These are phyloP conservation scores for Nosema muscidifuracis DNA, from an alignment of 371 early-diverging fungal genomes.

Conservation along the genomic window DNA sequence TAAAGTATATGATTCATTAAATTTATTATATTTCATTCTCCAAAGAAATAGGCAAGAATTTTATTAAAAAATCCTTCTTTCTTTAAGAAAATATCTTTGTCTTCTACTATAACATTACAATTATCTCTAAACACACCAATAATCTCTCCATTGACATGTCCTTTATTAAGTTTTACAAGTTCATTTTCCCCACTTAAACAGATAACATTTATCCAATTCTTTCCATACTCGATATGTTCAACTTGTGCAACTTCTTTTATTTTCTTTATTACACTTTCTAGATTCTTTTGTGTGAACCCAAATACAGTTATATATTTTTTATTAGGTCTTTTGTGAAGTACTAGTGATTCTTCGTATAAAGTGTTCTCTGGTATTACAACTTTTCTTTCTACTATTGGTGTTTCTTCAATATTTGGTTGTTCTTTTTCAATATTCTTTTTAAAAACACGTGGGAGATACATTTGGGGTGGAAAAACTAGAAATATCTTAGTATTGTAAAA, in stretches of 20 bases:
- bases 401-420: not conserved
- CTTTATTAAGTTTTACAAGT: conserved; percentile 37
- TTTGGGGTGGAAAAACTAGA: not conserved
- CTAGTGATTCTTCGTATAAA: conserved; percentile 22
- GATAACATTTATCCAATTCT: conserved; percentile 59
- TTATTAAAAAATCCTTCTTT: conserved; percentile 54
- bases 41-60: conserved; percentile 59
- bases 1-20: too few relatives aligned
- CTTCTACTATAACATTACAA: conserved; percentile 30
- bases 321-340: conserved; percentile 6
- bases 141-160: conserved; percentile 59
- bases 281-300: conserved; percentile 56
- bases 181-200: conserved; percentile 41
- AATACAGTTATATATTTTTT: conserved; percentile 46
- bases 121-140: conserved; percentile 55
- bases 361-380: conserved; percentile 45
- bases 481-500: too few relatives aligned
- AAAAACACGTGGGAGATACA: conserved; percentile 13
- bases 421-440: not conserved
- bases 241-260: conserved; percentile 46
- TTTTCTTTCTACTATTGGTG: not conserved
- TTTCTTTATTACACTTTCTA: conserved; percentile 45
- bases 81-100: conserved; percentile 45
- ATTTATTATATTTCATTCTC: conserved; percentile 45
- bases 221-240: conserved; percentile 57